A percentile compares a stretch with the other conserved stretches of the same genome.
phyloP scores from a whole-genome alignment of 225 moss, liverwort and hornwort species.

The Rhytidiadelphus loreus region DNA sequence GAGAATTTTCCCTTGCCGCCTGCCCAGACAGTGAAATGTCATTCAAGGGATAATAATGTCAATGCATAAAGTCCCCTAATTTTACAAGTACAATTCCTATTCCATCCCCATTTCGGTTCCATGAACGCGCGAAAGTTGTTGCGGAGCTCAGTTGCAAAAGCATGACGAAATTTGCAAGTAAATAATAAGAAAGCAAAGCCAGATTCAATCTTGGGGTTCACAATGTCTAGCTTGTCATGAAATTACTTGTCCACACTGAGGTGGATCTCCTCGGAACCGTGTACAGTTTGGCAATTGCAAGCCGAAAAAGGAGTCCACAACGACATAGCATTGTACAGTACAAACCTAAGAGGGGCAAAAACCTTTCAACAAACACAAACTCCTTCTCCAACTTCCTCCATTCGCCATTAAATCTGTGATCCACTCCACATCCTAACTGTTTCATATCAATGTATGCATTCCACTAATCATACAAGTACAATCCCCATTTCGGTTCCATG shows the following conservation, averaged over 20 bases:
- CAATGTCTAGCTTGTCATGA: background rate
- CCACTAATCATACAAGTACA: background rate
- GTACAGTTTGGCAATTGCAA: background rate
- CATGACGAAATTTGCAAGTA: background rate
- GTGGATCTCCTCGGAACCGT: background rate
- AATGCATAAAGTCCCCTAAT: background rate
- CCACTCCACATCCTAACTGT: background rate
- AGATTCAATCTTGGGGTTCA: background rate
- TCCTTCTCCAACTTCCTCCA: background rate
- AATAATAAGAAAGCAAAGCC: background rate
- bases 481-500: background rate
- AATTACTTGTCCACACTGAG: background rate
- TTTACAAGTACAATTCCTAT: background rate
- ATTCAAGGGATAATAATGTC: background rate
- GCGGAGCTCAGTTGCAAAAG: background rate
- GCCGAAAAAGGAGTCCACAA: background rate
- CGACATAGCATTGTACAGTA: background rate
- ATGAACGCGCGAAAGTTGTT: background rate
- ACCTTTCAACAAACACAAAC: background rate
- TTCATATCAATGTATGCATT: background rate
- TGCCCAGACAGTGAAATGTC: background rate
- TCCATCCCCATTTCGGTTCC: background rate
- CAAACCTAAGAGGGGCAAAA: background rate
- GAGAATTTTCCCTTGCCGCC: too few relatives aligned
- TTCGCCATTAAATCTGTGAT: background rate